Conservation (phyloP, 495 filamentous ascomycete genomes). For the Aspergillus wentii region DNA sequence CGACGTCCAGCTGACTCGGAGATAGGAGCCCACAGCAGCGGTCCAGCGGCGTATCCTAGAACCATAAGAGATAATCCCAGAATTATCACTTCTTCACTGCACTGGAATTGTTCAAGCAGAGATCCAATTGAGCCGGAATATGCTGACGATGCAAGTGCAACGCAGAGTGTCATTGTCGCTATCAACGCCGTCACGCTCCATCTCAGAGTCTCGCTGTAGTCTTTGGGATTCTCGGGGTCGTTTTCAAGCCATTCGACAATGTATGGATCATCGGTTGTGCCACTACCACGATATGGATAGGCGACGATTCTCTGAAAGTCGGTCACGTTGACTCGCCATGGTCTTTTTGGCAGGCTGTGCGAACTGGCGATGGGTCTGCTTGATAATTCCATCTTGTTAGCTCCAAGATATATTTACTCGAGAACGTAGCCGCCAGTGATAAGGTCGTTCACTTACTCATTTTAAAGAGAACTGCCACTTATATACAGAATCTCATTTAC, state of each 20-base stretch:
- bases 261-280: constrained; percentile 60
- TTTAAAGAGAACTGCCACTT: too few relatives aligned
- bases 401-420: too few relatives aligned
- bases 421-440: too few relatives aligned
- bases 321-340: constrained; percentile 1
- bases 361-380: too few relatives aligned
- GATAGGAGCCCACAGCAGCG: constrained; percentile 50
- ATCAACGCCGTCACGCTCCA: constrained; percentile 55
- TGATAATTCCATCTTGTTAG: constrained; percentile 27
- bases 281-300: constrained; percentile 51
- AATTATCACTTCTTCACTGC: constrained; percentile 46
- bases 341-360: background rate
- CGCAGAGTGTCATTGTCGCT: constrained; percentile 57
- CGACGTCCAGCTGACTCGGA: constrained; percentile 54
- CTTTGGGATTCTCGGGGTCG: constrained; percentile 58
- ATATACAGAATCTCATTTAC: too few relatives aligned
- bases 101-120: constrained; percentile 46
- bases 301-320: constrained; percentile 28
- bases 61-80: constrained; percentile 58
- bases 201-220: constrained; percentile 46
- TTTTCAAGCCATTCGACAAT: constrained; percentile 58
- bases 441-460: too few relatives aligned
- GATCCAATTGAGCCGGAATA: constrained; percentile 56
- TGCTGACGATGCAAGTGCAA: constrained; percentile 63
- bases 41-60: constrained; percentile 43